Conservation (phyloP, 2,329 filamentous ascomycete genomes). For the Westerdykella sp. region DNA sequence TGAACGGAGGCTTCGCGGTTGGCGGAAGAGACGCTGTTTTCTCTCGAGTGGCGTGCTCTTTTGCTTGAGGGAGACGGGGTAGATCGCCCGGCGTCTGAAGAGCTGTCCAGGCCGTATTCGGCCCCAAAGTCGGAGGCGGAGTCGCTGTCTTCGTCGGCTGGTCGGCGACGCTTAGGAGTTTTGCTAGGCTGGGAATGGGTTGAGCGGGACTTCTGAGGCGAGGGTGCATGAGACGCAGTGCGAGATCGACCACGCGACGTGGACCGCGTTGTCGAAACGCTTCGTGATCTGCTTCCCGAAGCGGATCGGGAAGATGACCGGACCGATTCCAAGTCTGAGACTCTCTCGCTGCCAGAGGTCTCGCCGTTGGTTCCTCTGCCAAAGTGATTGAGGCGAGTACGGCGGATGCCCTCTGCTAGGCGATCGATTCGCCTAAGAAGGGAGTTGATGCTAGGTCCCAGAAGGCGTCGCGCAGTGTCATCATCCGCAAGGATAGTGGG, state of each 20-base stretch:
- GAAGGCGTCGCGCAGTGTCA: slow-evolving; percentile 55
- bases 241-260: slow-evolving; percentile 10
- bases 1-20: slow-evolving; percentile 9
- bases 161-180: neutral
- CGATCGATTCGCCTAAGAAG: slow-evolving; percentile 64
- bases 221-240: slow-evolving; percentile 1
- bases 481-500: slow-evolving; percentile 65
- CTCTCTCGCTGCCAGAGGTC: slow-evolving; percentile 25
- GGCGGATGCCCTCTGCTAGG: slow-evolving; percentile 65
- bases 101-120: slow-evolving; percentile 17
- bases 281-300: slow-evolving; percentile 13
- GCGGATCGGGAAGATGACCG: slow-evolving; percentile 7
- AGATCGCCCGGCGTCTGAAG: slow-evolving; percentile 6
- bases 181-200: neutral
- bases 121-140: slow-evolving; percentile 37
- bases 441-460: slow-evolving; percentile 64
- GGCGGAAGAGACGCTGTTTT: slow-evolving; percentile 8
- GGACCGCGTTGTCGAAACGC: slow-evolving; percentile 6
- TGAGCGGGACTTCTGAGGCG: neutral
- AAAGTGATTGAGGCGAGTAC: slow-evolving; percentile 52
- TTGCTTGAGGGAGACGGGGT: slow-evolving; percentile 2
- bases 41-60: slow-evolving; percentile 8
- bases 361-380: slow-evolving; percentile 18
- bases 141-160: slow-evolving; percentile 33
- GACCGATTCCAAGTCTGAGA: slow-evolving; percentile 21